Evolutionary conservation across 2,329 filamentous ascomycete genomes (phyloP).

Genomic region (Pyrenochaeta sp.): DNA sequence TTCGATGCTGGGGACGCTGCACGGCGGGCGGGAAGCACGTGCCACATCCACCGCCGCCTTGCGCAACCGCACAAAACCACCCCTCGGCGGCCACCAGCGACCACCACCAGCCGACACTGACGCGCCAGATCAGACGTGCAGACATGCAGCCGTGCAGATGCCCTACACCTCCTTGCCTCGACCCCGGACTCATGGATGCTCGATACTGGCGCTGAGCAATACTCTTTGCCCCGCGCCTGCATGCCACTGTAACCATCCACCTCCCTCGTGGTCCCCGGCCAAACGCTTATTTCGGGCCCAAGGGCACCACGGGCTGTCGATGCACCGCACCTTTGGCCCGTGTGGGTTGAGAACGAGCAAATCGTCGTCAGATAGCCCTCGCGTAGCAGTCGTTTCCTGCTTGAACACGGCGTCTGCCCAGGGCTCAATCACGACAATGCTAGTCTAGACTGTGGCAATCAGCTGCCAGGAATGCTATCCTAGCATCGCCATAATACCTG

Average conservation of each 20-base stretch:
- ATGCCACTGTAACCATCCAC: slow-evolving; percentile 32
- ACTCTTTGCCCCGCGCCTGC: slow-evolving; percentile 25
- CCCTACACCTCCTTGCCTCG: slow-evolving; percentile 3
- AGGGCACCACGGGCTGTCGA: slow-evolving; percentile 16
- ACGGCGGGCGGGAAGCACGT: slow-evolving; percentile 17
- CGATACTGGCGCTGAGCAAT: slow-evolving; percentile 15
- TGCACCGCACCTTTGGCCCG: slow-evolving; percentile 16
- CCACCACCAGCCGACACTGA: too few species aligned
- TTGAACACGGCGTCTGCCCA: background rate
- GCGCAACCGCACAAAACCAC: too few species aligned
- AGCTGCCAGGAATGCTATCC: slow-evolving; percentile 8
- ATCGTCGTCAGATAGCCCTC: background rate
- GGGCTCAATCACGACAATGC: slow-evolving; percentile 8
- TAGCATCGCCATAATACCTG: background rate
- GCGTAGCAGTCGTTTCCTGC: background rate
- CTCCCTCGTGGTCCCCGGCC: slow-evolving; percentile 15
- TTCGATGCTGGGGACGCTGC: slow-evolving; percentile 8
- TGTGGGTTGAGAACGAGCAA: slow-evolving; percentile 18
- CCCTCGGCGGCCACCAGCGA: too few species aligned
- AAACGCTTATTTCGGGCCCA: slow-evolving; percentile 21
- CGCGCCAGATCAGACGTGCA: background rate
- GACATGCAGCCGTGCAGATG: background rate
- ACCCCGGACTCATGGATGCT: slow-evolving; percentile 3
- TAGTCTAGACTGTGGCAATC: slow-evolving; percentile 20
- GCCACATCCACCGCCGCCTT: too few species aligned